Evolutionary conservation across 108 stramenopile genomes (phyloP).

Genomic region (Cyclostephanos tholiformis): DNA sequence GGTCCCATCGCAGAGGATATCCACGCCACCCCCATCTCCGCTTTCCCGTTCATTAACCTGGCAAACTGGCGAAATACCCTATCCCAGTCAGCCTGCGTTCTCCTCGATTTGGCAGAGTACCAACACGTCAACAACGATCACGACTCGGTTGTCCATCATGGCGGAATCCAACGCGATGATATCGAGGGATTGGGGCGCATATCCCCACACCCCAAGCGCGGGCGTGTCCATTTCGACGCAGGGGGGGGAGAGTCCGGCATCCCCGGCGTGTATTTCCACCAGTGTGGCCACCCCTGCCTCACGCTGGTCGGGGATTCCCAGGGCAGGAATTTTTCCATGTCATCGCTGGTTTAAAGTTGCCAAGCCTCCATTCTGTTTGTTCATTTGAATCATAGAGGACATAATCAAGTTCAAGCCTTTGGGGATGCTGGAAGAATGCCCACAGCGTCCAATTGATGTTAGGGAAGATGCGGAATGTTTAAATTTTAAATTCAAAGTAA

Average conservation of each 20-base stretch:
- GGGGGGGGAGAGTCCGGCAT: constrained; percentile 5
- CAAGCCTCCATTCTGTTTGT: constrained; percentile 9
- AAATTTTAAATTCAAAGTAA: too few species aligned
- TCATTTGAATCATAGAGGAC: constrained; percentile 15
- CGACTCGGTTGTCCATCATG: constrained; percentile 41
- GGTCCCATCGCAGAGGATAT: not conserved
- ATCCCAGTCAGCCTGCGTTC: constrained; percentile 26
- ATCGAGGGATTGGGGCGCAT: constrained; percentile 37
- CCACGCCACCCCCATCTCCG: constrained; percentile 1
- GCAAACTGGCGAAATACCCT: constrained; percentile 11
- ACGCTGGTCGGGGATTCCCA: not conserved
- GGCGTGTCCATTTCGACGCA: constrained; percentile 3
- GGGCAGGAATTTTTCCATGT: constrained; percentile 5
- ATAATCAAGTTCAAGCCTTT: not conserved
- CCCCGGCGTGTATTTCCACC: constrained; percentile 20
- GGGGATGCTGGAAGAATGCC: constrained; percentile 24
- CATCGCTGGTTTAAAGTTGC: constrained; percentile 19
- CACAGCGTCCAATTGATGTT: too few species aligned
- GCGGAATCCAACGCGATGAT: constrained; percentile 41
- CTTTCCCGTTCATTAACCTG: constrained; percentile 6
- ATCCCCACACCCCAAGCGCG: not conserved
- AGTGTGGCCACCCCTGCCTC: not conserved
- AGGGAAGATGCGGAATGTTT: too few species aligned
- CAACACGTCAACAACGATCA: constrained; percentile 21
- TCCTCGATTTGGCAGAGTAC: constrained; percentile 22